A percentile compares a stretch with the other conserved stretches of the same genome.
Evolutionary conservation across 345 rosid species (phyloP).

Genomic region (Sisymbrium irio): DNA sequence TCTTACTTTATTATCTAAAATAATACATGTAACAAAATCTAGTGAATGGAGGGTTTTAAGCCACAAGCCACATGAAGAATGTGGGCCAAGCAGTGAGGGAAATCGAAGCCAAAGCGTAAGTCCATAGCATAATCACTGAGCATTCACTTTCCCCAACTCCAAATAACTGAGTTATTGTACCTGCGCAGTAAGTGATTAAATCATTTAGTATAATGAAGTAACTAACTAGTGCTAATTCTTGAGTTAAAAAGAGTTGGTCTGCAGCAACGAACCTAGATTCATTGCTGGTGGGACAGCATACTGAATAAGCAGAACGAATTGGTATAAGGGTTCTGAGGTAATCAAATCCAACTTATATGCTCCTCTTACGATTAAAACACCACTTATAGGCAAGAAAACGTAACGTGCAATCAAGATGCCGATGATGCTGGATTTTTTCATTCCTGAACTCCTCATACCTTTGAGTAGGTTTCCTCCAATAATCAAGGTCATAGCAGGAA

Average conservation of each 20-base stretch:
- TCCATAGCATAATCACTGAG: conserved; percentile 66
- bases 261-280: conserved; percentile 51
- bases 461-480: conserved; percentile 58
- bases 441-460: conserved; percentile 54
- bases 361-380: conserved; percentile 52
- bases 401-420: conserved; percentile 53
- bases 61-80: conserved; percentile 63
- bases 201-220: not conserved
- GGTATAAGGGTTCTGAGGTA: conserved; percentile 56
- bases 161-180: conserved; percentile 63
- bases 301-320: conserved; percentile 58
- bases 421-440: conserved; percentile 36
- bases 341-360: conserved; percentile 47
- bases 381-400: conserved; percentile 48
- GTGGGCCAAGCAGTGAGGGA: conserved; percentile 71
- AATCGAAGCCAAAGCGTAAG: conserved; percentile 58
- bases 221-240: not conserved
- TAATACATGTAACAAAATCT: too few species aligned
- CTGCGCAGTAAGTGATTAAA: conserved; percentile 25
- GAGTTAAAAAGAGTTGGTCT: not conserved
- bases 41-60: too few species aligned
- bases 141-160: conserved; percentile 68
- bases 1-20: too few species aligned
- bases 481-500: conserved; percentile 58
- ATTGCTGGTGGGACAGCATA: conserved; percentile 74